Percentiles rank a stretch among this genome's conserved stretches.
Evolutionary conservation across 2,329 filamentous ascomycete genomes (phyloP).

Genomic region (Clonostachys byssicola): DNA sequence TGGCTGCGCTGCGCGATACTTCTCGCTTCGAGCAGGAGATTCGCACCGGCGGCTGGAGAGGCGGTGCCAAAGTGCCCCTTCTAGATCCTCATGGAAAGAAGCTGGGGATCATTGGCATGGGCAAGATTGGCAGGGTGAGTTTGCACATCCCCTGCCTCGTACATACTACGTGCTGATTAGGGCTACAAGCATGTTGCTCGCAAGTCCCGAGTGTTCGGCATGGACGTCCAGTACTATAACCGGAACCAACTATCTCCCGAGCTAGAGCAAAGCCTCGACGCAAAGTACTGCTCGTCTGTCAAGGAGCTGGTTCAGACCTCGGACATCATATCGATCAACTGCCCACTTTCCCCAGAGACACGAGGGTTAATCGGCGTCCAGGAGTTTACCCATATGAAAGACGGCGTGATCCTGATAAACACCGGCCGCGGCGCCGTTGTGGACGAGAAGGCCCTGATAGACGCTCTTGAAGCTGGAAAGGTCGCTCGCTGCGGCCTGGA

Average conservation of each 20-base stretch:
- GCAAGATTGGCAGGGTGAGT: conserved; percentile 28
- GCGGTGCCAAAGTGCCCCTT: conserved; percentile 16
- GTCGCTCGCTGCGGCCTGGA: conserved; percentile 28
- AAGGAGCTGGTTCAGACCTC: conserved; percentile 26
- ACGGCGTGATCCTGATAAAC: conserved; percentile 26
- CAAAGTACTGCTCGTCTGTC: conserved; percentile 25
- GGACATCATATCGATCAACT: conserved; percentile 26
- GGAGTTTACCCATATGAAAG: conserved; percentile 23
- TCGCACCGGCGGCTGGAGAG: conserved; percentile 27
- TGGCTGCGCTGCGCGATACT: conserved; percentile 36
- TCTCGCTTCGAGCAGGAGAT: conserved; percentile 26
- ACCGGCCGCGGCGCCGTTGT: conserved; percentile 28
- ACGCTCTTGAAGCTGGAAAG: conserved; percentile 15
- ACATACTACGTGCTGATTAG: neutral
- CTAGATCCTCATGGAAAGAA: conserved; percentile 32
- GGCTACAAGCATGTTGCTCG: conserved; percentile 25
- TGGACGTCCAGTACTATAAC: conserved; percentile 35
- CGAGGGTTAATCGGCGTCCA: neutral
- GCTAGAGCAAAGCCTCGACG: conserved; percentile 22
- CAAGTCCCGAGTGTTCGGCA: conserved; percentile 29
- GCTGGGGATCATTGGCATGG: conserved; percentile 39
- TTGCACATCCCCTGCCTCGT: too few relatives aligned
- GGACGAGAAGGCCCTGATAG: conserved; percentile 21
- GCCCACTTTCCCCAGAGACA: conserved; percentile 3
- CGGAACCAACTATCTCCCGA: conserved; percentile 21